phyloP scores from a whole-genome alignment of 306 rosid species.

The Carpinus viminea region DNA sequence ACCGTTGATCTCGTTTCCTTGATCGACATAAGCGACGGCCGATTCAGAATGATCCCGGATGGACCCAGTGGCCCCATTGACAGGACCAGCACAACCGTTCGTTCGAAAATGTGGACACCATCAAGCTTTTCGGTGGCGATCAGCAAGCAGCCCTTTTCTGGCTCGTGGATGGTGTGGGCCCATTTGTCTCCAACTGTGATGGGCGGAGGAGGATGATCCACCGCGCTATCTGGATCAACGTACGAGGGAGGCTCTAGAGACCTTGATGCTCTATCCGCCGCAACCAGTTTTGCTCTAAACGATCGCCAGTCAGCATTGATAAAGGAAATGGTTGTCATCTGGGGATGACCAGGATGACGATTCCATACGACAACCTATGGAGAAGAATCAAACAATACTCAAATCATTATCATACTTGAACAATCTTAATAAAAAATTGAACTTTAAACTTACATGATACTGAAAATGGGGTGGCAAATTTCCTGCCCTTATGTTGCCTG shows the following conservation, averaged over 20 bases:
- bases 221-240: conserved; percentile 48
- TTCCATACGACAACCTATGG: conserved; percentile 46
- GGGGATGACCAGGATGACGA: conserved; percentile 42
- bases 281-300: conserved; percentile 83
- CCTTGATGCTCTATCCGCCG: conserved; percentile 41
- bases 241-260: conserved; percentile 31
- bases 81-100: conserved; percentile 70
- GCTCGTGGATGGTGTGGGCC: conserved; percentile 82
- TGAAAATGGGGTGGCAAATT: conserved; percentile 25
- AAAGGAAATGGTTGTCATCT: conserved; percentile 40
- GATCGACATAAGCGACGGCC: conserved; percentile 86
- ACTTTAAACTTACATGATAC: conserved; percentile 52
- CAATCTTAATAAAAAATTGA: not conserved
- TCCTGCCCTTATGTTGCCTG: conserved; percentile 39
- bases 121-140: conserved; percentile 78
- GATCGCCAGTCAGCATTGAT: conserved; percentile 68
- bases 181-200: conserved; percentile 69
- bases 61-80: conserved; percentile 74
- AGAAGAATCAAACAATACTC: not conserved
- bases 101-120: conserved; percentile 84
- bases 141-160: conserved; percentile 87
- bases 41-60: conserved; percentile 70
- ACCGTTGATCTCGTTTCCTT: conserved; percentile 77
- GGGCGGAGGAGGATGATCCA: conserved; percentile 40
- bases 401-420: not conserved